Evolutionary conservation across 1,284 basidiomycete species (phyloP).

Genomic region (Leccinum cinnamomeum): DNA sequence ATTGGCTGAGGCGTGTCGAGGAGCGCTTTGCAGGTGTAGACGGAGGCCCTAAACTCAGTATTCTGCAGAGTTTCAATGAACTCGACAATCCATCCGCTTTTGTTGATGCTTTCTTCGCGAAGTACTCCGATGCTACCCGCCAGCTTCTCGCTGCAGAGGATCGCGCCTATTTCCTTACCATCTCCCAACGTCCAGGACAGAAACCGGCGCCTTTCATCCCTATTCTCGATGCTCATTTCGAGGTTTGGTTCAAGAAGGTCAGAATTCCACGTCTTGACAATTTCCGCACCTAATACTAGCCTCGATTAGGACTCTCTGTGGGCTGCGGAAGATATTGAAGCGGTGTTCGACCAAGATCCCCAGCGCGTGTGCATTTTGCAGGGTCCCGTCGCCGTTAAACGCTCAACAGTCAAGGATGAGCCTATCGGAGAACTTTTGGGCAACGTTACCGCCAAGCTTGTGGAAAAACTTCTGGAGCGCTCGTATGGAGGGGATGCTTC

Average conservation of each 20-base stretch:
- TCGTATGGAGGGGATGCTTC: conserved; percentile 80
- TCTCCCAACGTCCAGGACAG: conserved; percentile 92
- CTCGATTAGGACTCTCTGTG: conserved; percentile 85
- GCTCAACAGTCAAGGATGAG: conserved; percentile 87
- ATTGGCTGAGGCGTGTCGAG: conserved; percentile 96
- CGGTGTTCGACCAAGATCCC: conserved; percentile 97
- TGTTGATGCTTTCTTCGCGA: conserved; percentile 81
- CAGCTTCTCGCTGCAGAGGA: conserved; percentile 96
- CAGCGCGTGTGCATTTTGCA: conserved; percentile 98
- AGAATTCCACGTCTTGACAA: conserved; percentile 18
- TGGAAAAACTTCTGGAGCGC: conserved; percentile 78
- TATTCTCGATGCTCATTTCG: conserved; percentile 90
- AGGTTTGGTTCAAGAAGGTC: conserved; percentile 99
- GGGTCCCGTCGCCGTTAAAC: conserved; percentile 92
- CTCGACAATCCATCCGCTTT: conserved; percentile 84
- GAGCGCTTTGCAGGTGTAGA: conserved; percentile 97
- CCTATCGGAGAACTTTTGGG: conserved; percentile 92
- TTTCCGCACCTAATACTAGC: conserved; percentile 19
- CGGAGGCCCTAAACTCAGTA: conserved; percentile 75
- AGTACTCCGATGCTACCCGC: conserved; percentile 78
- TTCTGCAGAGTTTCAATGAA: conserved; percentile 85
- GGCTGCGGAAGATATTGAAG: conserved; percentile 98
- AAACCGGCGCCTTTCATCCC: conserved; percentile 99
- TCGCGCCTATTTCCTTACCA: conserved; percentile 92
- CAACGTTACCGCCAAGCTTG: conserved; percentile 79